These are phyloP conservation scores for Peniophora sp. DNA, from an alignment of 1,284 basidiomycete species.

Conservation along the genomic window DNA sequence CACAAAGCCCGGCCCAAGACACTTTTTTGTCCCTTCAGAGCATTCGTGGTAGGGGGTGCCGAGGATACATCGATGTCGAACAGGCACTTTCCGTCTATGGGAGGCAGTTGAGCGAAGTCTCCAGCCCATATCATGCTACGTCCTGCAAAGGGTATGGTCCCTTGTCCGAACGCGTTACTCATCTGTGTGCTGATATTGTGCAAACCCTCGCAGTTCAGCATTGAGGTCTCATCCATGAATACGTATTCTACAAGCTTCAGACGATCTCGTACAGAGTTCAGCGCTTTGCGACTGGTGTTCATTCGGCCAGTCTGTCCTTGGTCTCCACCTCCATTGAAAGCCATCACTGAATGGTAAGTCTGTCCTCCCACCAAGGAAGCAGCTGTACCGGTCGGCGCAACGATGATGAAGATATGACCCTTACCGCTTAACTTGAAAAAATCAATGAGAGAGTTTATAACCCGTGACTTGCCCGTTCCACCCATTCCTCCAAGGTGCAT, in stretches of 20 bases:
- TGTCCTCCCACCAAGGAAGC: slow-evolving; percentile 27
- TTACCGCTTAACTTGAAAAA: slow-evolving; percentile 22
- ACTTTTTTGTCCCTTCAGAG: slow-evolving; percentile 15
- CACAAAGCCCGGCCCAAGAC: slow-evolving; percentile 25
- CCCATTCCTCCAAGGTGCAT: slow-evolving; percentile 31
- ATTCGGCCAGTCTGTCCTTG: background rate
- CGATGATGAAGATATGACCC: slow-evolving; percentile 17
- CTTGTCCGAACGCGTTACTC: slow-evolving; percentile 5
- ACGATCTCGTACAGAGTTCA: slow-evolving; percentile 9
- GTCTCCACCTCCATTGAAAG: slow-evolving; percentile 11
- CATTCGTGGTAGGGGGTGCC: slow-evolving; percentile 1
- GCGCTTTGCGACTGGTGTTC: background rate
- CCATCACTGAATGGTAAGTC: slow-evolving; percentile 29
- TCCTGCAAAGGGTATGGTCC: slow-evolving; percentile 15
- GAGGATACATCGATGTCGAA: slow-evolving; percentile 13
- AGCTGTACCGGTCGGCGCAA: slow-evolving; percentile 30
- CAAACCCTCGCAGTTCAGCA: slow-evolving; percentile 22
- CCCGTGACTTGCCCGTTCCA: slow-evolving; percentile 34
- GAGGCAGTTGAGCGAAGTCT: slow-evolving; percentile 21
- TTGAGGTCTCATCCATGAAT: slow-evolving; percentile 30
- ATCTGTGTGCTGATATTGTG: slow-evolving; percentile 15
- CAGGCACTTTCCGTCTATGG: slow-evolving; percentile 9
- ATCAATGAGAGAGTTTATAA: slow-evolving; percentile 24
- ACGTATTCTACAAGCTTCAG: slow-evolving; percentile 23
- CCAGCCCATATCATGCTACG: slow-evolving; percentile 18